Percentiles rank a stretch among this genome's conserved stretches.
phyloP scores from a whole-genome alignment of 1,139 yeast species.

The Yamadazyma aaseri region DNA sequence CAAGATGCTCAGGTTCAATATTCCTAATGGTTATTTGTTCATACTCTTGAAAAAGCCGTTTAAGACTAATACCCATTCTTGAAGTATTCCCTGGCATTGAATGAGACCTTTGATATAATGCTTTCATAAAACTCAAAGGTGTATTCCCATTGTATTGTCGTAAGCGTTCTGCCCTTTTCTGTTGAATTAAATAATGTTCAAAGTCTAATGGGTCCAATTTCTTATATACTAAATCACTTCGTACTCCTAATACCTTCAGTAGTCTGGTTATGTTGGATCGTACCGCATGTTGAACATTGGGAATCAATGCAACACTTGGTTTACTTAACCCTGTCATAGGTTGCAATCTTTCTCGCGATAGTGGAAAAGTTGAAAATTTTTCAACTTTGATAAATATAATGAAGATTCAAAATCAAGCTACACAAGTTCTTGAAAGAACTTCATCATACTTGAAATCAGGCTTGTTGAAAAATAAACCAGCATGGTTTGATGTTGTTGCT shows the following conservation, averaged over 20 bases:
- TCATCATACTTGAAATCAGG: slow-evolving; percentile 70
- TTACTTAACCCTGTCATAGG: slow-evolving; percentile 3
- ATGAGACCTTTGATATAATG: slow-evolving; percentile 7
- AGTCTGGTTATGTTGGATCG: slow-evolving; percentile 1
- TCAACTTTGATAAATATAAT: slow-evolving; percentile 25
- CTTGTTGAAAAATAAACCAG: slow-evolving; percentile 65
- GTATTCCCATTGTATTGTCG: slow-evolving; percentile 7
- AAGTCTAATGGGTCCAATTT: slow-evolving; percentile 3
- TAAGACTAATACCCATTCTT: not conserved
- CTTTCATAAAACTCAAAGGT: slow-evolving; percentile 6
- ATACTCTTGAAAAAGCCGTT: slow-evolving; percentile 7
- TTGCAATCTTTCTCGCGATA: slow-evolving; percentile 1
- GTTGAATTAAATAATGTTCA: slow-evolving; percentile 2
- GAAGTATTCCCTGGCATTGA: slow-evolving; percentile 6
- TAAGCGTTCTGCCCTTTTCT: slow-evolving; percentile 1
- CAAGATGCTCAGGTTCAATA: slow-evolving; percentile 31
- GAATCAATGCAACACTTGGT: slow-evolving; percentile 4
- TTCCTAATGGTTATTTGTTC: slow-evolving; percentile 1
- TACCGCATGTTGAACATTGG: slow-evolving; percentile 5
- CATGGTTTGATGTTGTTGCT: slow-evolving; percentile 84
- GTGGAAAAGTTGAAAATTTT: slow-evolving; percentile 2
- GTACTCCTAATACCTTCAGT: slow-evolving; percentile 3
- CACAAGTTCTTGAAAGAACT: slow-evolving; percentile 72
- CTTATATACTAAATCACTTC: not conserved
- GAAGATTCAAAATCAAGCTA: slow-evolving; percentile 70